Evolutionary conservation across 495 filamentous ascomycete species (phyloP).

Genomic region (Aspergillus leporis): DNA sequence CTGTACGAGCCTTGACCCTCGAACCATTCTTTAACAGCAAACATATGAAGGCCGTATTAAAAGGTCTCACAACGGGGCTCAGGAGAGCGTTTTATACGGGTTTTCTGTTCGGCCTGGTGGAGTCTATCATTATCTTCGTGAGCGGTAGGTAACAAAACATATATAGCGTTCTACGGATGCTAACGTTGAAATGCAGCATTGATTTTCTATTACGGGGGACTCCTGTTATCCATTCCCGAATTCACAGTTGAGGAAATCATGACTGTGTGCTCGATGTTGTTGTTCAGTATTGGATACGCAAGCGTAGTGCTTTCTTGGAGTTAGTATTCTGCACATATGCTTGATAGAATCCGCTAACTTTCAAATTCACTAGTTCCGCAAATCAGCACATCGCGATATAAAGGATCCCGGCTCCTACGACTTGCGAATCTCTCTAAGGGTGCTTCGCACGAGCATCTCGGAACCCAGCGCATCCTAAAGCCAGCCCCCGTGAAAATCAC

Average conservation of each 20-base stretch:
- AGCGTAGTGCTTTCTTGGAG: slow-evolving; percentile 65
- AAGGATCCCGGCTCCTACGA: slow-evolving; percentile 70
- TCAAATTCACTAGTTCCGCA: slow-evolving; percentile 64
- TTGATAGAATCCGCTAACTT: slow-evolving; percentile 4
- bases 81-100: slow-evolving; percentile 60
- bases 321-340: slow-evolving; percentile 24
- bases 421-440: slow-evolving; percentile 60
- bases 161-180: background rate
- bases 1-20: slow-evolving; percentile 75
- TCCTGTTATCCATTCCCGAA: slow-evolving; percentile 52
- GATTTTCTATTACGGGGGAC: slow-evolving; percentile 80
- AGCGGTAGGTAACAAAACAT: slow-evolving; percentile 40
- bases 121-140: slow-evolving; percentile 68
- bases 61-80: slow-evolving; percentile 31
- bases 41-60: slow-evolving; percentile 50
- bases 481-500: slow-evolving; percentile 64
- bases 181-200: slow-evolving; percentile 52
- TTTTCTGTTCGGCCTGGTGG: slow-evolving; percentile 72
- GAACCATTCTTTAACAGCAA: slow-evolving; percentile 74
- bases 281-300: slow-evolving; percentile 76
- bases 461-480: slow-evolving; percentile 41
- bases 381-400: slow-evolving; percentile 69
- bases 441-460: slow-evolving; percentile 58
- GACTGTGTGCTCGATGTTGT: slow-evolving; percentile 75
- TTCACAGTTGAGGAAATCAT: slow-evolving; percentile 60